Evolutionary conservation across 2,329 filamentous ascomycete species (phyloP).

Genomic region (Didymella pinodella): DNA sequence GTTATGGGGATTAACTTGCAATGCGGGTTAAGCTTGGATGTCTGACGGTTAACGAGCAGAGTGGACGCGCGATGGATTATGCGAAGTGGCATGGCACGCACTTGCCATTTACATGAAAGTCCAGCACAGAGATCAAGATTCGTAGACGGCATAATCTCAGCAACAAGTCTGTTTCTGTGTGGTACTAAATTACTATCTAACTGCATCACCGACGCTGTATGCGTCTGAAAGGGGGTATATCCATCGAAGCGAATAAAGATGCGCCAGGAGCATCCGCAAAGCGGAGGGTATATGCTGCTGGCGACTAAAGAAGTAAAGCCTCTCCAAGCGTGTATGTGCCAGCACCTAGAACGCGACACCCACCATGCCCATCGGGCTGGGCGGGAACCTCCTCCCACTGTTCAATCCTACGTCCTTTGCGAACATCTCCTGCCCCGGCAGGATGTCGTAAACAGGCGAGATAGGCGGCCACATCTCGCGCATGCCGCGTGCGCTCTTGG

Average conservation of each 20-base stretch:
- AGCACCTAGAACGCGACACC: constrained; percentile 46
- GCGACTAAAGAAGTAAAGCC: background rate
- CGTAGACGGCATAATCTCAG: background rate
- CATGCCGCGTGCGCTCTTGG: constrained; percentile 26
- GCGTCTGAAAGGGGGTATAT: constrained; percentile 21
- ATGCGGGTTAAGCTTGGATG: background rate
- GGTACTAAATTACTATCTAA: constrained; percentile 1
- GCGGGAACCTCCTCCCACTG: constrained; percentile 21
- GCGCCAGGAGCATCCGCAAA: constrained; percentile 10
- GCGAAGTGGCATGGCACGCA: background rate
- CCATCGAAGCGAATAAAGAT: constrained; percentile 16
- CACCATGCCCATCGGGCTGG: constrained; percentile 36
- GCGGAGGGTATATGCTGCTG: constrained; percentile 19
- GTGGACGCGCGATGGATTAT: background rate
- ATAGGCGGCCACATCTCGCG: constrained; percentile 38
- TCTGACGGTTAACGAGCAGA: background rate
- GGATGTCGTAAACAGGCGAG: constrained; percentile 37
- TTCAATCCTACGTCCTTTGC: constrained; percentile 29
- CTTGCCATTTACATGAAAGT: background rate
- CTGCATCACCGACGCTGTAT: background rate
- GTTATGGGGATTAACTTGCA: background rate
- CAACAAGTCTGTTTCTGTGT: background rate
- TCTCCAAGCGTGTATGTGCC: constrained; percentile 6
- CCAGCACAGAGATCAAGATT: background rate
- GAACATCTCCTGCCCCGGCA: constrained; percentile 45